phyloP scores from a whole-genome alignment of 306 rosid genomes.

The Fragaria vesca region DNA sequence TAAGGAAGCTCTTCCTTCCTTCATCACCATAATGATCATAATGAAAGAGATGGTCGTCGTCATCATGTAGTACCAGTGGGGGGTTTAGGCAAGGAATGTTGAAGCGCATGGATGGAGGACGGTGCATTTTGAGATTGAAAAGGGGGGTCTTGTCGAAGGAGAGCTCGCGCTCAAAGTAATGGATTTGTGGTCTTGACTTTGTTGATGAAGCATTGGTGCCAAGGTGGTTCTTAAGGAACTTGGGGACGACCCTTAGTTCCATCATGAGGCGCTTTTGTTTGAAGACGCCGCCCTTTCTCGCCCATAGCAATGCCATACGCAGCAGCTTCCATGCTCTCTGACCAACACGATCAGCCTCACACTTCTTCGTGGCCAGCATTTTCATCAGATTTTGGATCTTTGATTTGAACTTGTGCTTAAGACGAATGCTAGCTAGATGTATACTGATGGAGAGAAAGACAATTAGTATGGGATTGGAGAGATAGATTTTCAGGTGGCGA shows the following conservation, averaged over 20 bases:
- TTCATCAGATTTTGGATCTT: background rate
- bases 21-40: slow-evolving; percentile 12
- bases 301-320: slow-evolving; percentile 70
- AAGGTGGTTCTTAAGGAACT: slow-evolving; percentile 47
- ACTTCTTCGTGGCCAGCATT: slow-evolving; percentile 42
- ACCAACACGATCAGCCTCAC: slow-evolving; percentile 19
- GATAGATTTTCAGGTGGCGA: background rate
- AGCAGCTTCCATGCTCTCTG: slow-evolving; percentile 64
- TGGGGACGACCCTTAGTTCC: slow-evolving; percentile 62
- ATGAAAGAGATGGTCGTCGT: background rate
- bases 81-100: slow-evolving; percentile 73
- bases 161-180: slow-evolving; percentile 68
- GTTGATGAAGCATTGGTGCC: slow-evolving; percentile 16
- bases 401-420: background rate
- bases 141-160: slow-evolving; percentile 80
- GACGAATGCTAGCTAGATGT: background rate
- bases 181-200: slow-evolving; percentile 19
- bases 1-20: slow-evolving; percentile 35
- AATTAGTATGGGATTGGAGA: background rate
- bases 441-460: background rate
- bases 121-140: slow-evolving; percentile 51
- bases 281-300: slow-evolving; percentile 71
- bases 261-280: slow-evolving; percentile 45
- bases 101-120: slow-evolving; percentile 59
- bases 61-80: slow-evolving; percentile 47